These are phyloP conservation scores for Chrysoporthe cubensis DNA, from an alignment of 2,329 filamentous ascomycete genomes.

Conservation along the genomic window DNA sequence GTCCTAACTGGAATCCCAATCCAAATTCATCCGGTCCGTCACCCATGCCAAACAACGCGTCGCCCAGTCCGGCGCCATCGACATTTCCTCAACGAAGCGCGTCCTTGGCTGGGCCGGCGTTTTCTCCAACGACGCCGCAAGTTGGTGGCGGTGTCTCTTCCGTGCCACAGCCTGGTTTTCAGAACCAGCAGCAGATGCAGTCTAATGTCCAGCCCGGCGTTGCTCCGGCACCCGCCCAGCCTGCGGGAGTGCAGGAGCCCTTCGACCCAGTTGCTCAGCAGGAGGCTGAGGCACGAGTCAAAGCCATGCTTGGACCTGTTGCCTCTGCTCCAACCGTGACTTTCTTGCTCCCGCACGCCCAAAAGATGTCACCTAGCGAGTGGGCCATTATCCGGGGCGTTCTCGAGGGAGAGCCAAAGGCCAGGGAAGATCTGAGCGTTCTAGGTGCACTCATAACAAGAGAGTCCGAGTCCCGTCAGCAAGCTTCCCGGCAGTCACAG, in stretches of 20 bases:
- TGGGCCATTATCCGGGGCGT: slow-evolving; percentile 75
- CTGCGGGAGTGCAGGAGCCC: slow-evolving; percentile 23
- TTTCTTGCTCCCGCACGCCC: slow-evolving; percentile 71
- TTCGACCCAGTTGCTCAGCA: slow-evolving; percentile 38
- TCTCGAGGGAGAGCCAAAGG: slow-evolving; percentile 66
- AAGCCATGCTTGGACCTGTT: slow-evolving; percentile 65
- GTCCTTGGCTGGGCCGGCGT: slow-evolving; percentile 54
- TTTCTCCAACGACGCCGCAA: slow-evolving; percentile 57
- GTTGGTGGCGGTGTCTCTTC: slow-evolving; percentile 35
- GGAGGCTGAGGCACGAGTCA: slow-evolving; percentile 53
- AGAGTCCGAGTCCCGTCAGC: slow-evolving; percentile 38
- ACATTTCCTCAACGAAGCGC: slow-evolving; percentile 47
- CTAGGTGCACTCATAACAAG: slow-evolving; percentile 60
- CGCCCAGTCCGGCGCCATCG: slow-evolving; percentile 42
- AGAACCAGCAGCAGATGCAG: slow-evolving; percentile 23
- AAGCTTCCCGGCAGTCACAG: slow-evolving; percentile 12
- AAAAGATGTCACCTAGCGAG: slow-evolving; percentile 70
- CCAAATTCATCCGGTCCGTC: slow-evolving; percentile 33
- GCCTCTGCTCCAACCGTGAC: slow-evolving; percentile 67
- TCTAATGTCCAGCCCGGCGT: slow-evolving; percentile 15
- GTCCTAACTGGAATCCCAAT: slow-evolving; percentile 35
- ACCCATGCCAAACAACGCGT: slow-evolving; percentile 30
- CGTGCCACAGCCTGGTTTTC: slow-evolving; percentile 36
- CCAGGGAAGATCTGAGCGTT: slow-evolving; percentile 64
- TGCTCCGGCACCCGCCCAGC: slow-evolving; percentile 32